A percentile compares a stretch with the other conserved stretches of the same genome.
Evolutionary conservation across 2,329 filamentous ascomycete genomes (phyloP).

Genomic region (Diaporthe vaccinii): DNA sequence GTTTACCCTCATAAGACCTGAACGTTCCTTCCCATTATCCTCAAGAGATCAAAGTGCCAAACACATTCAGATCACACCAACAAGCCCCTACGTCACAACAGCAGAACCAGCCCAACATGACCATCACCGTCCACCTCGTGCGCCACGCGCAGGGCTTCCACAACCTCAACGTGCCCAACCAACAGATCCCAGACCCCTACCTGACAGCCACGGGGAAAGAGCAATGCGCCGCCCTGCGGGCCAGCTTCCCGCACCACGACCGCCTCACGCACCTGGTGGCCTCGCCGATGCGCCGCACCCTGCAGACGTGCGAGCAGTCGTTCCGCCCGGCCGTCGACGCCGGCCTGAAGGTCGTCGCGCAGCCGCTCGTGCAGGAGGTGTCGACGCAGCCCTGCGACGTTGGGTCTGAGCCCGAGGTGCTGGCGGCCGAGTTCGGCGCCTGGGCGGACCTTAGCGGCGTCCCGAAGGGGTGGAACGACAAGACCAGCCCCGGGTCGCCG

Average conservation of each 20-base stretch:
- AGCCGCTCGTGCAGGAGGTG: slow-evolving; percentile 86
- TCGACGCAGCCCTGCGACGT: slow-evolving; percentile 82
- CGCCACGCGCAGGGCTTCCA: slow-evolving; percentile 85
- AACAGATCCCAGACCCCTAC: slow-evolving; percentile 80
- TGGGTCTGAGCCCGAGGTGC: slow-evolving; percentile 69
- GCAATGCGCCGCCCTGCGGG: slow-evolving; percentile 77
- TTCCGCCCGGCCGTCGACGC: slow-evolving; percentile 70
- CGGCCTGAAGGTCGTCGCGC: slow-evolving; percentile 68
- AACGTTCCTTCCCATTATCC: neutral
- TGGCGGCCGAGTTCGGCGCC: slow-evolving; percentile 73
- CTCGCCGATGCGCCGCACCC: slow-evolving; percentile 84
- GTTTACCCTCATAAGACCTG: neutral
- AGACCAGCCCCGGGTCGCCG: slow-evolving; percentile 58
- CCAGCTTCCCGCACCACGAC: slow-evolving; percentile 74
- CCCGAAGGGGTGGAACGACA: slow-evolving; percentile 78
- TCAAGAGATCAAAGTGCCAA: neutral
- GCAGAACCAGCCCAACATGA: slow-evolving; percentile 52
- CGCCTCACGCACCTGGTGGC: slow-evolving; percentile 79
- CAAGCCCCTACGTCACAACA: neutral
- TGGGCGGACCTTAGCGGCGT: slow-evolving; percentile 75
- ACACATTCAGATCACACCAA: neutral
- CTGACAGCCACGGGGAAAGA: slow-evolving; percentile 81
- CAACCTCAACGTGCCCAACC: slow-evolving; percentile 80
- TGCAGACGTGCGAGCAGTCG: slow-evolving; percentile 80
- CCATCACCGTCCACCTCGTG: slow-evolving; percentile 73